These are phyloP conservation scores for Solanum lycopersicoides DNA, from an alignment of 257 asterid species.

Conservation along the genomic window DNA sequence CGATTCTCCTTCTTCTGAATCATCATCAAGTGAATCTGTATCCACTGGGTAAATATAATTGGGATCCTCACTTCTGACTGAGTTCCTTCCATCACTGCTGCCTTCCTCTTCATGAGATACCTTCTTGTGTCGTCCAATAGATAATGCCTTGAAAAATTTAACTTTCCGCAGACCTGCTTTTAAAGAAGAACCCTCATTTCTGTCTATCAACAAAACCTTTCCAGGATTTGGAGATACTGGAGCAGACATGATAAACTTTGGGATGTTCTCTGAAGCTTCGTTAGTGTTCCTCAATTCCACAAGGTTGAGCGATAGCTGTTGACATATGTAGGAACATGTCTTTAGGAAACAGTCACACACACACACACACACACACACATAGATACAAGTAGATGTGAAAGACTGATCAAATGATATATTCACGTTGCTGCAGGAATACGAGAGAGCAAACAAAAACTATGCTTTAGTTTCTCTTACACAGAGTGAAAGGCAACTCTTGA, in stretches of 20 bases:
- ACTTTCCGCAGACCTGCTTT: constrained; percentile 35
- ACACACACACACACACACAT: no score
- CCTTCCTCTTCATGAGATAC: constrained; percentile 38
- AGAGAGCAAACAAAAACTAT: background rate
- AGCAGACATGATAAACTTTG: constrained; percentile 17
- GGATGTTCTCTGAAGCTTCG: constrained; percentile 29
- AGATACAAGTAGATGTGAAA: background rate
- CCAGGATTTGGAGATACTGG: constrained; percentile 46
- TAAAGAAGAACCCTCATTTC: constrained; percentile 18
- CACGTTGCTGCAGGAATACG: background rate
- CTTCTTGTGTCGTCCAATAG: constrained; percentile 29
- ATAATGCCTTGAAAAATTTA: constrained; percentile 30
- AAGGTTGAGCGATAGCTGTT: constrained; percentile 50
- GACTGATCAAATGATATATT: background rate
- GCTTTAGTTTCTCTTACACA: constrained; percentile 25
- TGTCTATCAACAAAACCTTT: constrained; percentile 26
- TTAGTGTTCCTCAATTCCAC: constrained; percentile 22
- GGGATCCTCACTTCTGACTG: constrained; percentile 44
- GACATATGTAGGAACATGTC: background rate
- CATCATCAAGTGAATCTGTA: constrained; percentile 41
- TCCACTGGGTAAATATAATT: constrained; percentile 29
- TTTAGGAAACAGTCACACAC: background rate
- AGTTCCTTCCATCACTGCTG: constrained; percentile 55
- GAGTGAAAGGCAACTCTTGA: constrained; percentile 16
- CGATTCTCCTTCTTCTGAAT: constrained; percentile 20